These are phyloP conservation scores for Colletotrichum sp. DNA, from an alignment of 2,329 filamentous ascomycete species.

Conservation along the genomic window DNA sequence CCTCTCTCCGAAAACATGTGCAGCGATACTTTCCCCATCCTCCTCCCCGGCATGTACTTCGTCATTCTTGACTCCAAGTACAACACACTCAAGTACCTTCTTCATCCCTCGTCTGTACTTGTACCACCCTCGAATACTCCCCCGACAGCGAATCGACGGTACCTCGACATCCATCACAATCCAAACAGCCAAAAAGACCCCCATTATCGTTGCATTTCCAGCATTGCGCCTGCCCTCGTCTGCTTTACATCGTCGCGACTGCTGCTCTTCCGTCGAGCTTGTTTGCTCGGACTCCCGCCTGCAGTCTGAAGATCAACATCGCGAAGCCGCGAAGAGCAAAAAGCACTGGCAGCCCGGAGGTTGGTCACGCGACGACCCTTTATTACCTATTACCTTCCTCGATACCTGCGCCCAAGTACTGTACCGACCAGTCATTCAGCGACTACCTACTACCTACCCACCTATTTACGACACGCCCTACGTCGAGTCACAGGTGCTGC, in stretches of 20 bases:
- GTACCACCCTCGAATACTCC: neutral
- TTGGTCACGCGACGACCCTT: conserved; percentile 1
- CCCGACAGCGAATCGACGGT: neutral
- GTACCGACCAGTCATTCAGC: neutral
- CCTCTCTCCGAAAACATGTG: neutral
- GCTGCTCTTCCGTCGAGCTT: neutral
- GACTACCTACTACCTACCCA: neutral
- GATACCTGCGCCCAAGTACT: neutral
- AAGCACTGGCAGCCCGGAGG: neutral
- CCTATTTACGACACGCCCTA: neutral
- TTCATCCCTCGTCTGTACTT: neutral
- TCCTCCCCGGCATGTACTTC: neutral
- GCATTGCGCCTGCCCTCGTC: neutral
- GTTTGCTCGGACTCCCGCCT: conserved; percentile 7
- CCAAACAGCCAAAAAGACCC: neutral
- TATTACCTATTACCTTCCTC: neutral
- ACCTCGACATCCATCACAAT: neutral
- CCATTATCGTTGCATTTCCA: neutral
- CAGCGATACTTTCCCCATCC: neutral
- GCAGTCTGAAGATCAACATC: neutral
- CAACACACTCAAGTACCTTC: neutral
- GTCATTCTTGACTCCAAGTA: neutral
- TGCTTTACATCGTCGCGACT: neutral
- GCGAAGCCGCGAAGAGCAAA: neutral
- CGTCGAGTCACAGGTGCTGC: neutral